Evolutionary conservation across 1,284 basidiomycete genomes (phyloP).

Genomic region (Grifola frondosa): DNA sequence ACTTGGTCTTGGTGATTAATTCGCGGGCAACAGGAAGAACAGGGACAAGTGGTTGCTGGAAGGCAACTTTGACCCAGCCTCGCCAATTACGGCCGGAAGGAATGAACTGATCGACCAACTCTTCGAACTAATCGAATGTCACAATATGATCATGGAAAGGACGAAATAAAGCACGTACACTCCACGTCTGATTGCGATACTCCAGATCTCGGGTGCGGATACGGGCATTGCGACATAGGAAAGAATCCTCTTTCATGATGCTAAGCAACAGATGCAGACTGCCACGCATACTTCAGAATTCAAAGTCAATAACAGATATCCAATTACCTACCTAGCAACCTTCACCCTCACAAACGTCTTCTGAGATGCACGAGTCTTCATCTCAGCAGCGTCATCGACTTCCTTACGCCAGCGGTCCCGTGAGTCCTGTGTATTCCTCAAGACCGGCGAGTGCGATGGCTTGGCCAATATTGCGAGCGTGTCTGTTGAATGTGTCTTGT

Average conservation of each 20-base stretch:
- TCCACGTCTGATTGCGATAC: conserved; percentile 88
- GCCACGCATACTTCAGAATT: not conserved
- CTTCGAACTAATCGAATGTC: conserved; percentile 60
- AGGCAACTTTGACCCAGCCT: conserved; percentile 81
- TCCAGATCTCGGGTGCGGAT: conserved; percentile 75
- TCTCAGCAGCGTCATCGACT: conserved; percentile 62
- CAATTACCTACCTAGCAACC: conserved; percentile 62
- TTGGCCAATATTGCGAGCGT: conserved; percentile 9
- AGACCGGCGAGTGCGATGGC: conserved; percentile 10
- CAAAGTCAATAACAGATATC: not conserved
- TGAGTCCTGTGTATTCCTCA: conserved; percentile 15
- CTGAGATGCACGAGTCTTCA: conserved; percentile 75
- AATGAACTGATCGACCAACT: conserved; percentile 79
- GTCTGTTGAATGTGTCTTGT: conserved; percentile 25
- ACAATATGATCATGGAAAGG: conserved; percentile 1
- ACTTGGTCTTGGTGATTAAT: conserved; percentile 72
- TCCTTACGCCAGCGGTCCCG: conserved; percentile 20
- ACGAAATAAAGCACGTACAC: conserved; percentile 47
- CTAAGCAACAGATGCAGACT: conserved; percentile 70
- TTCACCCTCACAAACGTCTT: conserved; percentile 85
- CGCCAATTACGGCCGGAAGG: conserved; percentile 74
- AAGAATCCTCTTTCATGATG: conserved; percentile 69
- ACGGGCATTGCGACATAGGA: conserved; percentile 70
- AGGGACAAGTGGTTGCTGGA: conserved; percentile 72
- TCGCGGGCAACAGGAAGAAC: conserved; percentile 75